Base-by-base conservation (phyloP, 148 eudicot species). In the Selenicereus undatus region DNA sequence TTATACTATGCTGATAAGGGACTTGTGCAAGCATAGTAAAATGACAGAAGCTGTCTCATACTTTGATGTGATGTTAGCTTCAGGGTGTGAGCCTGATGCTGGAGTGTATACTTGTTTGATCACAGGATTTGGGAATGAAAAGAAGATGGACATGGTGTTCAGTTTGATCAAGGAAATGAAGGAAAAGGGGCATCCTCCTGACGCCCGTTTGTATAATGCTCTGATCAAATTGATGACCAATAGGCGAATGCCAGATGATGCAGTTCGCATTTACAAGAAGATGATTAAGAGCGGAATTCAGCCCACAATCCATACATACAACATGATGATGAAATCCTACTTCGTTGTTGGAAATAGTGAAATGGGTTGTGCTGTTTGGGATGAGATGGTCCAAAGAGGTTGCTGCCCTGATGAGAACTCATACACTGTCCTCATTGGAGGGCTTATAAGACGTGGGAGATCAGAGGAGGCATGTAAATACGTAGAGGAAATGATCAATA, bases 341-440 rank as follows among this genome's bases (percentile, higher is more conserved):
- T 89, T 96, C 72, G 30, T 84, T 64, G 78, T 76, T 0, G 88
- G 85, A 76, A 86, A 92, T 65, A 83, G 84, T 45, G 92, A 91
- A 76, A 92, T 90, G 98, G 94, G 89, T 24, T 71, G 81, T 71
- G 91, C 88, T 11, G 89, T 91, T 84, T 96, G 98, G 97, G 92
- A 91, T 77, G 98, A 96, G 89, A 96, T 96, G 97, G 82, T 76
- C 66, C 83, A 69, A 79, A 92, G 75, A 43, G 93, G 99, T 26
- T 92, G 92, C 76, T 92, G 99, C 83, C 99, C 99, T 11, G 99
- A 93, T 79, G 99, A 93, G 68, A 93, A 89, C 77, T 82, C 95
- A 7, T 96, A 93, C 71, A 87, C 84, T 29, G 95, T 93, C 78
- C 79, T 93, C 52, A 90, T 96, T 68, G 92, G 97, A 60, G 98